Conservation (phyloP, 352 stramenopile genomes). For the Phytophthora cactorum region DNA sequence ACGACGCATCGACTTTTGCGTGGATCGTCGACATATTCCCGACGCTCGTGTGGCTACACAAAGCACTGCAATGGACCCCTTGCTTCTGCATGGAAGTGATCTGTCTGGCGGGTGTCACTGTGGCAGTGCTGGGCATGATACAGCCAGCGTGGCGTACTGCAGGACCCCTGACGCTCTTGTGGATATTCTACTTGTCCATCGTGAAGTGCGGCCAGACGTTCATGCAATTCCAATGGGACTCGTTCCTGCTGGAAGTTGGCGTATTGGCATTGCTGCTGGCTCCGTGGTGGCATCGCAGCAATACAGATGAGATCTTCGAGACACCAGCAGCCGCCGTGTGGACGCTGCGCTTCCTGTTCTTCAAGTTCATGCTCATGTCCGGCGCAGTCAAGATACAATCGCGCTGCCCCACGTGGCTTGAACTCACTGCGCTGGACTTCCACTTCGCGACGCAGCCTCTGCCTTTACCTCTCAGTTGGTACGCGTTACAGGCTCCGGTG, state of each 20-base stretch:
- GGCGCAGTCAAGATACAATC: constrained; percentile 93
- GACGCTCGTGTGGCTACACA: constrained; percentile 66
- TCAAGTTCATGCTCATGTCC: constrained; percentile 96
- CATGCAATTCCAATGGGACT: constrained; percentile 94
- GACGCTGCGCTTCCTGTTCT: constrained; percentile 89
- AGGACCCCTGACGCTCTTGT: constrained; percentile 43
- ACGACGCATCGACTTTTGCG: constrained; percentile 19
- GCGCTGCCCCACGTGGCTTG: constrained; percentile 89
- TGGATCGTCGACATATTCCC: constrained; percentile 42
- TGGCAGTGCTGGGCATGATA: constrained; percentile 39
- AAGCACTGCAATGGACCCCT: constrained; percentile 46
- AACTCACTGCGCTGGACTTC: constrained; percentile 91
- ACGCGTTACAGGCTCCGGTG: constrained; percentile 82
- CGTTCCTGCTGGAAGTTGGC: constrained; percentile 89
- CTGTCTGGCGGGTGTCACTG: constrained; percentile 39
- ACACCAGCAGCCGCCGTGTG: constrained; percentile 45
- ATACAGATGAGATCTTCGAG: constrained; percentile 33
- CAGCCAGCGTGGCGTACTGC: constrained; percentile 40
- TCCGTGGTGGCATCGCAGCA: constrained; percentile 38
- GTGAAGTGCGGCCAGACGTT: constrained; percentile 86
- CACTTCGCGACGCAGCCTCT: constrained; percentile 91
- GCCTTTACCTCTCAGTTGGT: constrained; percentile 85
- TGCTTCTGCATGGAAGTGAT: constrained; percentile 62
- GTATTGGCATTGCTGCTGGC: constrained; percentile 67
- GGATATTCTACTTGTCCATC: constrained; percentile 82